Percentiles rank a stretch among this genome's conserved stretches.
Evolutionary conservation across 441 rosid genomes (phyloP).

Genomic region (Pelargonium myrrhifolium): DNA sequence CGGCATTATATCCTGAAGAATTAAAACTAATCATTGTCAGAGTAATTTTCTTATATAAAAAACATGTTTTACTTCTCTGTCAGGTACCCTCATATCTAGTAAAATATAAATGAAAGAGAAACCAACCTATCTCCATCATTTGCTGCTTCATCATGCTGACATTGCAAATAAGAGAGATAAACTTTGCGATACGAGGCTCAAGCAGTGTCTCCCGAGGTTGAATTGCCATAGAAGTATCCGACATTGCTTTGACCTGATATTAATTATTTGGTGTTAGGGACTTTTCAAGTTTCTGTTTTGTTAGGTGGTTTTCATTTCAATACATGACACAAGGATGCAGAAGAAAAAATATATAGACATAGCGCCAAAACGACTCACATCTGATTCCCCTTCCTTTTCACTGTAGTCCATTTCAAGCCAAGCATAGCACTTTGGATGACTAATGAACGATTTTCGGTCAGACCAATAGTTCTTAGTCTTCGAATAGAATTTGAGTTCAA

Average conservation of each 20-base stretch:
- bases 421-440: slow-evolving; percentile 54
- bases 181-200: slow-evolving; percentile 57
- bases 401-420: slow-evolving; percentile 83
- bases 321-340: background rate
- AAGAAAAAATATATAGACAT: background rate
- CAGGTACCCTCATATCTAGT: slow-evolving; percentile 3
- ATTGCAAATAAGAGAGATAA: slow-evolving; percentile 79
- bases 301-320: no score
- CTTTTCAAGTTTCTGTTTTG: no score
- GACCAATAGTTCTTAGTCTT: slow-evolving; percentile 67
- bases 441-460: slow-evolving; percentile 44
- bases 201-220: slow-evolving; percentile 62
- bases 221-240: slow-evolving; percentile 29
- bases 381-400: slow-evolving; percentile 39
- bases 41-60: slow-evolving; percentile 3
- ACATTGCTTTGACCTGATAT: slow-evolving; percentile 38
- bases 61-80: slow-evolving; percentile 12
- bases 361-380: slow-evolving; percentile 26
- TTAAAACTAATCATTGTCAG: no score
- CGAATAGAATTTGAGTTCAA: slow-evolving; percentile 52
- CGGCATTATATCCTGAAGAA: slow-evolving; percentile 81
- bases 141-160: slow-evolving; percentile 86
- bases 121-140: slow-evolving; percentile 87
- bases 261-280: background rate
- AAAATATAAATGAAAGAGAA: slow-evolving; percentile 16